These are phyloP conservation scores for Lentinus brumalis DNA, from an alignment of 768 basidiomycete genomes.

Conservation along the genomic window DNA sequence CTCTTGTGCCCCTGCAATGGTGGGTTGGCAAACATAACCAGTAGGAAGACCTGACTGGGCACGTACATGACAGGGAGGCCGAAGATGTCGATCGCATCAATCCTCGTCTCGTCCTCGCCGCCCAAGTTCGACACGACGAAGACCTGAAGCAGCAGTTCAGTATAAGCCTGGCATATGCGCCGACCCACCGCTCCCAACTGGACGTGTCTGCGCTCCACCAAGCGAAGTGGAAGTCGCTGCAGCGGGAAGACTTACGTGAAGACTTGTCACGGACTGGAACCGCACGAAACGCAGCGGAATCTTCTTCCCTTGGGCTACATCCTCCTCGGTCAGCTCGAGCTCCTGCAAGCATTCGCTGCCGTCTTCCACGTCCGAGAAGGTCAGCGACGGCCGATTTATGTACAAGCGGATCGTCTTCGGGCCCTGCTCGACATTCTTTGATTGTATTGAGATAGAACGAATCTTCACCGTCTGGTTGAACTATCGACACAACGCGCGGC, in stretches of 20 bases:
- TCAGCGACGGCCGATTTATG: slow-evolving; percentile 58
- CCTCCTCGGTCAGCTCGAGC: slow-evolving; percentile 51
- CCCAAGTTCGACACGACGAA: slow-evolving; percentile 72
- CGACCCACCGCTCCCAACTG: not conserved
- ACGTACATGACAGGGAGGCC: slow-evolving; percentile 62
- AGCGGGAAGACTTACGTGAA: slow-evolving; percentile 54
- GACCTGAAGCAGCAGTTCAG: slow-evolving; percentile 42
- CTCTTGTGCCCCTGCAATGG: slow-evolving; percentile 22
- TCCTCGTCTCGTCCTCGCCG: slow-evolving; percentile 61
- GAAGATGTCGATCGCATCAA: slow-evolving; percentile 67
- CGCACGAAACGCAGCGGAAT: slow-evolving; percentile 64
- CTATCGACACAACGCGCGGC: slow-evolving; percentile 33
- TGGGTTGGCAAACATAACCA: not conserved
- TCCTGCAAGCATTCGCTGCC: slow-evolving; percentile 50
- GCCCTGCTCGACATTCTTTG: slow-evolving; percentile 42
- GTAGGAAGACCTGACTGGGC: not conserved
- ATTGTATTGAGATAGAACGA: slow-evolving; percentile 56
- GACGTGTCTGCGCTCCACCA: not conserved
- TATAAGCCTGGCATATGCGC: not conserved
- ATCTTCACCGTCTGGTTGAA: slow-evolving; percentile 72
- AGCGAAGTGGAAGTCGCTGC: not conserved
- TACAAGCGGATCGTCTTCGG: slow-evolving; percentile 66
- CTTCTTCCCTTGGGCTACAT: slow-evolving; percentile 48
- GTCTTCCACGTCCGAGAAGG: slow-evolving; percentile 67
- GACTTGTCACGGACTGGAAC: slow-evolving; percentile 66